Evolutionary conservation across 257 asterid species (phyloP).

Genomic region (Fraxinus cuspidata): DNA sequence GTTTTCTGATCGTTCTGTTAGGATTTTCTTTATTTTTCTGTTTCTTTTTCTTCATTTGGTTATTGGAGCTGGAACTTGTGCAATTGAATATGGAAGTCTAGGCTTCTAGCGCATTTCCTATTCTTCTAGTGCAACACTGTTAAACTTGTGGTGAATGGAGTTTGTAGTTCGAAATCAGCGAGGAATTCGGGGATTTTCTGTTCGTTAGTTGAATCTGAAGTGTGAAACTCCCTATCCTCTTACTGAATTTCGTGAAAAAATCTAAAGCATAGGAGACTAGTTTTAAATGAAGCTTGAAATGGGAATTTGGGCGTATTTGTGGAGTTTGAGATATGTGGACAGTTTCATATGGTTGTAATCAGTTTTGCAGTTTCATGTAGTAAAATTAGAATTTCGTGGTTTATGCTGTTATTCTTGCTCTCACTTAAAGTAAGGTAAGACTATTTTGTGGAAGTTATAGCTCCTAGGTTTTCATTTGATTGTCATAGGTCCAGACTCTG

Average conservation of each 20-base stretch:
- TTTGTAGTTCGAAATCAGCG: conserved; percentile 5
- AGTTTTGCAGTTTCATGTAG: not conserved
- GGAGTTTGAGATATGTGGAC: not conserved
- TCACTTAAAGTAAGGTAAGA: not conserved
- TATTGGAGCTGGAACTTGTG: no score
- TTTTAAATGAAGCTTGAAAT: conserved; percentile 11
- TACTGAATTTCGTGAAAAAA: not conserved
- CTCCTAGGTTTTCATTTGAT: conserved; percentile 28
- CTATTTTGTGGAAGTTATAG: conserved; percentile 17
- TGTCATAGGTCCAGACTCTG: conserved; percentile 7
- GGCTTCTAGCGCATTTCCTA: no score
- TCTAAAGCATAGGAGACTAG: not conserved
- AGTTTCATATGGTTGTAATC: not conserved
- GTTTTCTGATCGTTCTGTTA: conserved; percentile 40
- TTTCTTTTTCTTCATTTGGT: conserved; percentile 21
- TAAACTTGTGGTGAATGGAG: conserved; percentile 17
- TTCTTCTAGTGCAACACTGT: not conserved
- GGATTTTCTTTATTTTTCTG: conserved; percentile 26
- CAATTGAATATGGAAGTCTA: no score
- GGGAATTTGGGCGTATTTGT: conserved; percentile 13
- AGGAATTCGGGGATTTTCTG: conserved; percentile 14
- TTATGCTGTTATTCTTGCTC: not conserved
- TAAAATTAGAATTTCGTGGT: conserved; percentile 1
- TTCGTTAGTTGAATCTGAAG: conserved; percentile 4
- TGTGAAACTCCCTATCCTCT: not conserved